These are phyloP conservation scores for Suillus occidentalis DNA, from an alignment of 768 basidiomycete genomes.

Conservation along the genomic window DNA sequence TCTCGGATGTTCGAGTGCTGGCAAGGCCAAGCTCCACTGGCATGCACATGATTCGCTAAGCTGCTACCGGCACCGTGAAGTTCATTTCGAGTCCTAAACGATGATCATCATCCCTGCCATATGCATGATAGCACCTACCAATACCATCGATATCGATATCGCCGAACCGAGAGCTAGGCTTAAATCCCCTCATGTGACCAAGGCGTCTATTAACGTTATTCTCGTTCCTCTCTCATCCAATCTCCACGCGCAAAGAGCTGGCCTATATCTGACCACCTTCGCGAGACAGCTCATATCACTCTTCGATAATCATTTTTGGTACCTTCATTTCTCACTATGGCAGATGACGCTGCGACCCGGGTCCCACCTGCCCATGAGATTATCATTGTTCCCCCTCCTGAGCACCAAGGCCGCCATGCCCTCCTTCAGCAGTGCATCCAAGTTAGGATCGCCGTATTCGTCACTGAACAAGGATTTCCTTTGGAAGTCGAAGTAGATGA, in stretches of 20 bases:
- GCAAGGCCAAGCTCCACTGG: no score
- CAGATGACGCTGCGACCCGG: conserved; percentile 12
- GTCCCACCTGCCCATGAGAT: conserved; percentile 55
- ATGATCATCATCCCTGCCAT: conserved; percentile 10
- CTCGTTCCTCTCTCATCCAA: neutral
- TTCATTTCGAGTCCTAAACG: neutral
- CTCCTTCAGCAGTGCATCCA: conserved; percentile 68
- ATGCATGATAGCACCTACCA: conserved; percentile 4
- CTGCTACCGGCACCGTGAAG: conserved; percentile 1
- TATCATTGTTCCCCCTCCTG: conserved; percentile 41
- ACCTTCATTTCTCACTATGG: conserved; percentile 13
- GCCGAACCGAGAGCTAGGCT: conserved; percentile 16
- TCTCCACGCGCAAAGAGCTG: neutral
- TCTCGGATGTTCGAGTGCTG: neutral
- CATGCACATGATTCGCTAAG: neutral
- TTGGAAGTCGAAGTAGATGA: conserved; percentile 75
- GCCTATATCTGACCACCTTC: conserved; percentile 20
- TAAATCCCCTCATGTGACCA: conserved; percentile 20
- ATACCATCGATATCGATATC: conserved; percentile 6
- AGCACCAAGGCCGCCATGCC: conserved; percentile 37
- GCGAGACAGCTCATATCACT: conserved; percentile 11
- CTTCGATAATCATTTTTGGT: conserved; percentile 5
- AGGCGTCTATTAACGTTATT: neutral
- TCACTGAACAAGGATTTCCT: conserved; percentile 60
- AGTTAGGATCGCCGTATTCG: conserved; percentile 51